Conservation (phyloP, 148 eudicot genomes). For the Oxyria digyna region DNA sequence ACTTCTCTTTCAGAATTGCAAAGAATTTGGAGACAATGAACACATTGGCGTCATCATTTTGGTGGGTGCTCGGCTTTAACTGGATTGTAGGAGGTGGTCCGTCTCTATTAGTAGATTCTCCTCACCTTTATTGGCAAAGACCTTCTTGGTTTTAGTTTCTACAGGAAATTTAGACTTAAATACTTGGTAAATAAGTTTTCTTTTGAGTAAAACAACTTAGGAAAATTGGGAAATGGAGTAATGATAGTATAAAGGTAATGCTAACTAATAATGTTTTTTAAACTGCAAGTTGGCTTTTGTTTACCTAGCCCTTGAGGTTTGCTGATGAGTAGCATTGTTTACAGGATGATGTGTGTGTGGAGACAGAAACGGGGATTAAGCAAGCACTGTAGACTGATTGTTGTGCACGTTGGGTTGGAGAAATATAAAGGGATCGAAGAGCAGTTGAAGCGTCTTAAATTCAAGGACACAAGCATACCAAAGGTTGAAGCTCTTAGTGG, state of each 20-base stretch:
- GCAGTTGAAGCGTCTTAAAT: slow-evolving; percentile 54
- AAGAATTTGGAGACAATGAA: slow-evolving; percentile 57
- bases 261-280: slow-evolving; percentile 55
- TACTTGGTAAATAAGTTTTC: no score
- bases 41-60: slow-evolving; percentile 77
- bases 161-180: not conserved
- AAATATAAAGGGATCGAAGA: slow-evolving; percentile 45
- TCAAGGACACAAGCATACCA: slow-evolving; percentile 58
- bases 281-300: slow-evolving; percentile 86
- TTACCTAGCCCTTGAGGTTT: slow-evolving; percentile 88
- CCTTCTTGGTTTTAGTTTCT: not conserved
- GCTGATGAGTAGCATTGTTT: no score
- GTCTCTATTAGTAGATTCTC: slow-evolving; percentile 51
- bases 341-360: no score
- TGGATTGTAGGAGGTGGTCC: slow-evolving; percentile 90
- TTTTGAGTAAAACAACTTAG: no score
- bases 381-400: slow-evolving; percentile 55
- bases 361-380: no score
- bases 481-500: slow-evolving; percentile 76
- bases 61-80: slow-evolving; percentile 98
- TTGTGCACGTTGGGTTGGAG: slow-evolving; percentile 80
- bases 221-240: no score
- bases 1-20: slow-evolving; percentile 27
- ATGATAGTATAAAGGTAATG: no score
- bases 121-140: slow-evolving; percentile 62